Percentiles rank a stretch among this genome's conserved stretches.
phyloP scores from a whole-genome alignment of 345 rosid species.

The Dimocarpus longan region DNA sequence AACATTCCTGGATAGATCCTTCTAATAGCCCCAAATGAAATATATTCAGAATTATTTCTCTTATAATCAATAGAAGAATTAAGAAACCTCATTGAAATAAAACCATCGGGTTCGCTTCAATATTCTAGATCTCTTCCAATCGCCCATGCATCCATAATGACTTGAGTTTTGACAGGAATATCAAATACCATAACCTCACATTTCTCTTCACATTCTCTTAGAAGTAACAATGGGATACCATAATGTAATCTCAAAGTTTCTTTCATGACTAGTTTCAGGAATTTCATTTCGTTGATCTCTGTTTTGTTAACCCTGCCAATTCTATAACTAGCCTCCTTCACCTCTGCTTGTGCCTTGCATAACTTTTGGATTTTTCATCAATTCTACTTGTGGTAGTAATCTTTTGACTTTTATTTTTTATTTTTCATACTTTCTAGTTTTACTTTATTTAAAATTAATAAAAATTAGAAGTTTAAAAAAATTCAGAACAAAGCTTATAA shows the following conservation, averaged over 20 bases:
- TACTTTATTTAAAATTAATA: too few species aligned
- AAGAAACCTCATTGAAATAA: slow-evolving; percentile 31
- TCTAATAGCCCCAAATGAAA: slow-evolving; percentile 36
- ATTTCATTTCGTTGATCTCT: slow-evolving; percentile 20
- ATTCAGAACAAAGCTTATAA: too few species aligned
- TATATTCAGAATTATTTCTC: slow-evolving; percentile 17
- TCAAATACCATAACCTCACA: slow-evolving; percentile 29
- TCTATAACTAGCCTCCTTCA: slow-evolving; percentile 19
- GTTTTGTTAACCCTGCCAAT: slow-evolving; percentile 26
- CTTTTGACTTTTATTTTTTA: too few species aligned
- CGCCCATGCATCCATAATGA: slow-evolving; percentile 39
- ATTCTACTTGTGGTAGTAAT: neutral
- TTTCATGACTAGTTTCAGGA: slow-evolving; percentile 27
- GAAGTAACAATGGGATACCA: slow-evolving; percentile 28
- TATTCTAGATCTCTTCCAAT: slow-evolving; percentile 34
- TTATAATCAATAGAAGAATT: slow-evolving; percentile 23
- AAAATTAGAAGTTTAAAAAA: too few species aligned
- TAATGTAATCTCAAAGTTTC: slow-evolving; percentile 37
- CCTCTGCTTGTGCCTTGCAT: slow-evolving; percentile 29
- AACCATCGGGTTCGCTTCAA: slow-evolving; percentile 37
- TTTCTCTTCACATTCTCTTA: slow-evolving; percentile 22
- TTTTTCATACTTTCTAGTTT: too few species aligned
- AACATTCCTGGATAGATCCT: slow-evolving; percentile 35
- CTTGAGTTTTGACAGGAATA: slow-evolving; percentile 28
- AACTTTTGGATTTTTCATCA: slow-evolving; percentile 28